Conservation (phyloP, 1,139 yeast species). For the Yamadazyma blattariae region DNA sequence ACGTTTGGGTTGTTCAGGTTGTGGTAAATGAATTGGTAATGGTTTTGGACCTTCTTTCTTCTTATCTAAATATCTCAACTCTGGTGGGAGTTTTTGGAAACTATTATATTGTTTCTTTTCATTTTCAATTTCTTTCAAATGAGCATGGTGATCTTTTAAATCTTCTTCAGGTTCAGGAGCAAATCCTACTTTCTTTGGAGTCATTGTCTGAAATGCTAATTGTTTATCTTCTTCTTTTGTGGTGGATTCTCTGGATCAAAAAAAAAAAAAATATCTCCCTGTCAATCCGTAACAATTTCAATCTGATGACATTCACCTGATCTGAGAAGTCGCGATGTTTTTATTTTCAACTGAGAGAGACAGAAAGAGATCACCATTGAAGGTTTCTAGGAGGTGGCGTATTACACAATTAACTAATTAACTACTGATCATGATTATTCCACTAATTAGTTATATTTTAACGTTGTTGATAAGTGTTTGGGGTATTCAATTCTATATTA, state of each 20-base stretch:
- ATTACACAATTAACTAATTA: too few species aligned
- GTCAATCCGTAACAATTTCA: too few species aligned
- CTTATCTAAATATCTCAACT: constrained; percentile 34
- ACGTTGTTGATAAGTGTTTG: constrained; percentile 29
- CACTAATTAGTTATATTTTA: constrained; percentile 20
- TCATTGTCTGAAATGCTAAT: too few species aligned
- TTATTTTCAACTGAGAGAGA: too few species aligned
- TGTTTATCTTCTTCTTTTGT: too few species aligned
- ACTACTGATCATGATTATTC: too few species aligned
- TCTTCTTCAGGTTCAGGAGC: constrained; percentile 41
- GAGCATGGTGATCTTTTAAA: constrained; percentile 31
- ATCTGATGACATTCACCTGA: too few species aligned
- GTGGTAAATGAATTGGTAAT: constrained; percentile 6
- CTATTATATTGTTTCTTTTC: constrained; percentile 27
- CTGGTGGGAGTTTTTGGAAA: constrained; percentile 45
- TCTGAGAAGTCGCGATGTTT: too few species aligned
- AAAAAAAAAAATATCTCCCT: too few species aligned
- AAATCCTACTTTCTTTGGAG: constrained; percentile 33
- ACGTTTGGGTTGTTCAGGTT: constrained; percentile 5
- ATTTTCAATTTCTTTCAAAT: constrained; percentile 23
- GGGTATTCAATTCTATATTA: constrained; percentile 38
- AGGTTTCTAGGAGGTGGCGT: too few species aligned
- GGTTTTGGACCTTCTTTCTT: constrained; percentile 18
- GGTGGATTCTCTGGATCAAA: too few species aligned
- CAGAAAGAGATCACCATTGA: too few species aligned